These are phyloP conservation scores for Trichoderma koningiopsis DNA, from an alignment of 2,329 filamentous ascomycete species.

Conservation along the genomic window DNA sequence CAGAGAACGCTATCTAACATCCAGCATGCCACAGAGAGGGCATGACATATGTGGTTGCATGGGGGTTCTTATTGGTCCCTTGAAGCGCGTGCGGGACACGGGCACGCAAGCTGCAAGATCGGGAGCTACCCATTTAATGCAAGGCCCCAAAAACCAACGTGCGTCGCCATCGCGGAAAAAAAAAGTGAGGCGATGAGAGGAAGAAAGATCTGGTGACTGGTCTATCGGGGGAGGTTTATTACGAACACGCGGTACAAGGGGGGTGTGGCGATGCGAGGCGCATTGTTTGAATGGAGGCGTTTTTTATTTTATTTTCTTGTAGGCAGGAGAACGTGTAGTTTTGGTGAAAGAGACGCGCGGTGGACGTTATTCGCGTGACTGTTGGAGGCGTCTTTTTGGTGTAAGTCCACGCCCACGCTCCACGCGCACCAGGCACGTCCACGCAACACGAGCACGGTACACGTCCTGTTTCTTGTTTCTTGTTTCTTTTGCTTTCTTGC, in stretches of 20 bases:
- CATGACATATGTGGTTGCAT: background rate
- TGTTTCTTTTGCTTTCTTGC: background rate
- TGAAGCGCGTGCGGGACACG: background rate
- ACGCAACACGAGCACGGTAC: conserved; percentile 10
- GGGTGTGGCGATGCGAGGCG: background rate
- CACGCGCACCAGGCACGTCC: background rate
- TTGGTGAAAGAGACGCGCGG: conserved; percentile 1
- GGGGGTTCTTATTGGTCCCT: background rate
- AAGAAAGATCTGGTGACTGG: background rate
- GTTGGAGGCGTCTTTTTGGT: background rate
- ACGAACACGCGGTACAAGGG: background rate
- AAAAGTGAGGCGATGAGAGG: background rate
- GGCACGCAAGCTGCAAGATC: conserved; percentile 6
- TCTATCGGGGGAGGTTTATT: background rate
- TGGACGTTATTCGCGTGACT: conserved; percentile 7
- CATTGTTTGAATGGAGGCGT: background rate
- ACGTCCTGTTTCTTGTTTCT: background rate
- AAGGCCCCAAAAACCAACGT: background rate
- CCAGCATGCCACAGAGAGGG: background rate
- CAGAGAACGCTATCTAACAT: background rate
- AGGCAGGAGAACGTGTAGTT: background rate
- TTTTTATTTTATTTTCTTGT: background rate
- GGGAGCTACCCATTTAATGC: background rate
- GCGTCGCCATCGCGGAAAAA: background rate
- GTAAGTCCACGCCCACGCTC: background rate